Evolutionary conservation across 2,329 filamentous ascomycete genomes (phyloP), one percentile per base, ranked within the genome.

Genomic region (Cercospora sp.): DNA sequence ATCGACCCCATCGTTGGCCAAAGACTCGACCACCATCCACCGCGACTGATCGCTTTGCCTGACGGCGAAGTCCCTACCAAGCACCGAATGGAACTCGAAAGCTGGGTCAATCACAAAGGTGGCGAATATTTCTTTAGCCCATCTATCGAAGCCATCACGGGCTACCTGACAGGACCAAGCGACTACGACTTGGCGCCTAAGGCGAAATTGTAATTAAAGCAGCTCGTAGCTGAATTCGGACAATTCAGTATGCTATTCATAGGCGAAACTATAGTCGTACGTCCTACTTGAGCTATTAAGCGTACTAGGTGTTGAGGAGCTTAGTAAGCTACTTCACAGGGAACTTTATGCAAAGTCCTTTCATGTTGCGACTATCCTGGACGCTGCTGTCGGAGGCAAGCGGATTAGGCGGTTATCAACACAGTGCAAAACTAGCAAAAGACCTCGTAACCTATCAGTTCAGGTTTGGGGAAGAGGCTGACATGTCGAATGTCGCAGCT

Each of bases 1-100:
- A 61, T 61, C 59, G 59, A 61, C 18, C 59, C 59, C 10, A 61
- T 61, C n/a, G 59, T 45, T 61, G 59, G 59, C 59, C 59, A 61
- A 45, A 61, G 59, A 61, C 59, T 61, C 59, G 59, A 61, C 59
- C 59, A 61, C 59, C 59, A 61, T 18, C 59, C 59, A 61, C 59
- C 59, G 59, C 59, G 59, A 48, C 33, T 61, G 33, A 61, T 61
- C 59, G 59, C 59, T 61, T 61, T 61, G 59, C 59, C 59, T 48
- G 59, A 61, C 59, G 59, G 59, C 59, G 18, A 61, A 45, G 36
- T 48, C 36, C 59, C 59, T 48, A 61, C 59, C 36, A 61, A 61
- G 59, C 59, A 61, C 20, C 59, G 59, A 61, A 61, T 61, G 59
- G 33, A 61, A 61, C 59, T 61, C 59, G 59, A 61, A 45, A 61